Evolutionary conservation across 2,329 filamentous ascomycete species (phyloP).

Genomic region (Diaporthe ilicicola): DNA sequence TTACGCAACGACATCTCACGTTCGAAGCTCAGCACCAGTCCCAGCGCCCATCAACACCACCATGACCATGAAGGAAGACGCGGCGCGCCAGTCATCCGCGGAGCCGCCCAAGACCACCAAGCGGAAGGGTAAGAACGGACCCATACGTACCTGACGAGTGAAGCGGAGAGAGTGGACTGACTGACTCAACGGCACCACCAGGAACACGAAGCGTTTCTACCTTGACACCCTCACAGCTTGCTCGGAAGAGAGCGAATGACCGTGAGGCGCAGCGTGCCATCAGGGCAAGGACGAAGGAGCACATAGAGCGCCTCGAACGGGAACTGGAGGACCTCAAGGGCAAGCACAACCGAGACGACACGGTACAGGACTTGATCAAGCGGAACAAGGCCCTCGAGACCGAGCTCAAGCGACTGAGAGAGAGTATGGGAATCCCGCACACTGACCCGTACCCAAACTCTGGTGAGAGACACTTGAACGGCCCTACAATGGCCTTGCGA

Average conservation of each 20-base stretch:
- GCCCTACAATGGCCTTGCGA: not conserved
- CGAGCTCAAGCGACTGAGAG: conserved; percentile 56
- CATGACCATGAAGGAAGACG: conserved; percentile 39
- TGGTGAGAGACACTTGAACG: conserved; percentile 42
- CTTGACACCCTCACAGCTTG: conserved; percentile 86
- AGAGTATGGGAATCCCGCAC: conserved; percentile 54
- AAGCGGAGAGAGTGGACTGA: conserved; percentile 27
- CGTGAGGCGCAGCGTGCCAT: conserved; percentile 90
- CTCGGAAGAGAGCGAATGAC: conserved; percentile 91
- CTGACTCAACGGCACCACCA: conserved; percentile 37
- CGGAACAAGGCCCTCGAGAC: conserved; percentile 64
- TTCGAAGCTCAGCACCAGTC: conserved; percentile 32
- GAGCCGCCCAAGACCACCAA: conserved; percentile 54
- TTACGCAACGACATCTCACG: conserved; percentile 35
- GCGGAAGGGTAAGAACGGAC: conserved; percentile 51
- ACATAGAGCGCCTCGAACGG: conserved; percentile 81
- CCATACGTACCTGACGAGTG: conserved; percentile 25
- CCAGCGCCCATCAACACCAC: conserved; percentile 36
- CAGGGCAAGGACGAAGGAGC: conserved; percentile 83
- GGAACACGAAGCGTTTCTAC: conserved; percentile 83
- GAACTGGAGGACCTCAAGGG: conserved; percentile 76
- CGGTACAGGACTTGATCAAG: conserved; percentile 60
- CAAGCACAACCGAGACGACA: conserved; percentile 56
- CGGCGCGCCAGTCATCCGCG: conserved; percentile 53
- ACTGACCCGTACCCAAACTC: conserved; percentile 50